Percentiles rank a stretch among this genome's conserved stretches.
Evolutionary conservation across 148 eudicot species (phyloP).

Genomic region (Persicaria maculosa): DNA sequence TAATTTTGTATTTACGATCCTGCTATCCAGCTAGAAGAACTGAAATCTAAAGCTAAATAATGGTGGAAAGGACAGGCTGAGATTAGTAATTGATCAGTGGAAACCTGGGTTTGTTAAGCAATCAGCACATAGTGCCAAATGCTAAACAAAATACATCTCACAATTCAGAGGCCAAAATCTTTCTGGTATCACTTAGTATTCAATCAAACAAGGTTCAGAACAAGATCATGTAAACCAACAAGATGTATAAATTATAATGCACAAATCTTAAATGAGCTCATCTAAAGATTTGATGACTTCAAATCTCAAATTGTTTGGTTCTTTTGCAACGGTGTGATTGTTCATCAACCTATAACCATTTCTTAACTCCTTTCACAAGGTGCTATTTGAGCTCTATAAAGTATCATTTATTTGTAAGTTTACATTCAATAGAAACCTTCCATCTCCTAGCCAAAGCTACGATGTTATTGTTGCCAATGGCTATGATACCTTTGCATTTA

Average conservation of each 20-base stretch:
- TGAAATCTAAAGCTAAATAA: neutral
- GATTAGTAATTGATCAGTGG: neutral
- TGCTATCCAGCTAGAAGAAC: neutral
- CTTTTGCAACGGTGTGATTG: neutral
- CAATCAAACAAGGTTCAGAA: neutral
- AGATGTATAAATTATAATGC: neutral
- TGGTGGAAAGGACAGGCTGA: too few species aligned
- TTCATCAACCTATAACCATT: neutral
- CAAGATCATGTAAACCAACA: neutral
- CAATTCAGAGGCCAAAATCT: neutral
- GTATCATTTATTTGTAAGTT: neutral
- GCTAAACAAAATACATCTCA: too few species aligned
- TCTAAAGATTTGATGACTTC: constrained; percentile 1
- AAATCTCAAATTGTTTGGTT: constrained; percentile 4
- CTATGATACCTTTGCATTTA: neutral
- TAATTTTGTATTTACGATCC: neutral
- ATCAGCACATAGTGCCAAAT: too few species aligned
- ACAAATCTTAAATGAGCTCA: constrained; percentile 1
- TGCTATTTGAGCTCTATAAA: neutral
- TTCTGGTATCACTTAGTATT: neutral
- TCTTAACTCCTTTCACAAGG: neutral
- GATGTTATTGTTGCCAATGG: neutral
- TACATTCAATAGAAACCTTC: neutral
- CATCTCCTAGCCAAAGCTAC: neutral
- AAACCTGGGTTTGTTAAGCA: neutral